Conservation (phyloP, 1,284 basidiomycete species). For the Tilletia caries region DNA sequence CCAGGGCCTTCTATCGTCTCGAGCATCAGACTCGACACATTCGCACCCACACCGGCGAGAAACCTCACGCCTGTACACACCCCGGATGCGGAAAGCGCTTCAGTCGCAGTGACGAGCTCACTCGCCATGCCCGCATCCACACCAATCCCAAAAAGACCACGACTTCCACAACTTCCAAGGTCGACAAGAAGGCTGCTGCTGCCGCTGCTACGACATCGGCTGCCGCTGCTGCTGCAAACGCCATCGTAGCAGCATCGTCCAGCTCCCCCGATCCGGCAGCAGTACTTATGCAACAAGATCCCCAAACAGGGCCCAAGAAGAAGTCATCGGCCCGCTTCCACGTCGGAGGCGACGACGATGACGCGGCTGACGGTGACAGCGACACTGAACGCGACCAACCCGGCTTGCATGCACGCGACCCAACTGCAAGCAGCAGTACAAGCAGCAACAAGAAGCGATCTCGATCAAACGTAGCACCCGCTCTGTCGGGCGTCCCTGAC, state of each 20-base stretch:
- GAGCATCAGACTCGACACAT: conserved; percentile 83
- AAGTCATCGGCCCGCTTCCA: conserved; percentile 8
- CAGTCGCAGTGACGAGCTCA: conserved; percentile 93
- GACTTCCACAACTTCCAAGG: not conserved
- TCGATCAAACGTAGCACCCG: conserved; percentile 11
- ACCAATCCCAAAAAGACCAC: conserved; percentile 55
- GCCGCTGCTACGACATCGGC: conserved; percentile 25
- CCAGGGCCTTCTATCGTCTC: conserved; percentile 50
- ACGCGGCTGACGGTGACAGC: conserved; percentile 34
- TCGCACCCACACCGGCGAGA: conserved; percentile 95
- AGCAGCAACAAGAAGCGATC: conserved; percentile 17
- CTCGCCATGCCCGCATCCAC: conserved; percentile 91
- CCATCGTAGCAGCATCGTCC: not conserved
- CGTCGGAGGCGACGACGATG: conserved; percentile 19
- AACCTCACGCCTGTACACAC: conserved; percentile 88
- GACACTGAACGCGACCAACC: conserved; percentile 32
- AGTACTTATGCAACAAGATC: not conserved
- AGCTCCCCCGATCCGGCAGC: conserved; percentile 5
- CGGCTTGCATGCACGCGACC: not conserved
- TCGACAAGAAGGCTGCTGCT: not conserved
- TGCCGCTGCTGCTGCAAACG: not conserved
- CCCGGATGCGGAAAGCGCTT: conserved; percentile 97
- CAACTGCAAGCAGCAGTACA: not conserved
- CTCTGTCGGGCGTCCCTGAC: conserved; percentile 12
- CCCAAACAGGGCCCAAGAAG: conserved; percentile 3